Percentiles rank a stretch among this genome's conserved stretches.
Evolutionary conservation across 2,329 filamentous ascomycete genomes (phyloP).

Genomic region (Sporothrix pseudoabietina): DNA sequence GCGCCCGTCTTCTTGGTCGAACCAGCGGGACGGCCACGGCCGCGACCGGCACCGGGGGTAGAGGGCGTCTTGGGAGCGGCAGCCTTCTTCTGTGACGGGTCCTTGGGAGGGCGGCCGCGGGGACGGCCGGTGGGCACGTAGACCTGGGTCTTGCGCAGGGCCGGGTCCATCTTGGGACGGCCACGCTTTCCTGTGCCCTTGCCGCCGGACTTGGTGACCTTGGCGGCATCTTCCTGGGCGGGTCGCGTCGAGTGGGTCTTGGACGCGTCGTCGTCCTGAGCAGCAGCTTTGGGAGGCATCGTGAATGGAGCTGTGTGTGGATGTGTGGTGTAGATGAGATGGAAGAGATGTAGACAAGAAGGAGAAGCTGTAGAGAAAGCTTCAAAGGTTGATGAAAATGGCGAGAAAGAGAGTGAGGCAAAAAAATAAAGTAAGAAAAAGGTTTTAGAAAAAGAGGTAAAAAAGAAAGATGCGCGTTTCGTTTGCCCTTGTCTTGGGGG

Average conservation of each 20-base stretch:
- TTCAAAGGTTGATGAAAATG: not conserved
- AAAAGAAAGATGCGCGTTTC: constrained; percentile 12
- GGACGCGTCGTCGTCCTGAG: constrained; percentile 24
- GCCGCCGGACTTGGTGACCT: constrained; percentile 34
- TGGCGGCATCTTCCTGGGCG: constrained; percentile 35
- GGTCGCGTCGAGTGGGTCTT: constrained; percentile 30
- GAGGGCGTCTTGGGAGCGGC: constrained; percentile 28
- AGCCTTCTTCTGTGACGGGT: constrained; percentile 34
- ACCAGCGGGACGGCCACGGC: constrained; percentile 33
- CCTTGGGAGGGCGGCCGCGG: constrained; percentile 36
- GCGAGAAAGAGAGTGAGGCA: not conserved
- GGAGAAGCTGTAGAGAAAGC: not conserved
- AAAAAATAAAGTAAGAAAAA: not conserved
- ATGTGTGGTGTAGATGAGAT: not conserved
- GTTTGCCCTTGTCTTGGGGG: not conserved
- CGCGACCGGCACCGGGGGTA: constrained; percentile 31
- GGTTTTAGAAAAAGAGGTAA: not conserved
- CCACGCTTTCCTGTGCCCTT: constrained; percentile 36
- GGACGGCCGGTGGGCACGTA: constrained; percentile 37
- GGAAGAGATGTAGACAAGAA: not conserved
- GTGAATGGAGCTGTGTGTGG: not conserved
- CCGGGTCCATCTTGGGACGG: constrained; percentile 36
- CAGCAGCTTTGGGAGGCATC: constrained; percentile 33
- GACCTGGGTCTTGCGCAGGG: constrained; percentile 35
- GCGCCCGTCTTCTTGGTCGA: constrained; percentile 33